Evolutionary conservation across 192 early-diverging fungal genomes (phyloP).

Genomic region (Gigaspora rosea): DNA sequence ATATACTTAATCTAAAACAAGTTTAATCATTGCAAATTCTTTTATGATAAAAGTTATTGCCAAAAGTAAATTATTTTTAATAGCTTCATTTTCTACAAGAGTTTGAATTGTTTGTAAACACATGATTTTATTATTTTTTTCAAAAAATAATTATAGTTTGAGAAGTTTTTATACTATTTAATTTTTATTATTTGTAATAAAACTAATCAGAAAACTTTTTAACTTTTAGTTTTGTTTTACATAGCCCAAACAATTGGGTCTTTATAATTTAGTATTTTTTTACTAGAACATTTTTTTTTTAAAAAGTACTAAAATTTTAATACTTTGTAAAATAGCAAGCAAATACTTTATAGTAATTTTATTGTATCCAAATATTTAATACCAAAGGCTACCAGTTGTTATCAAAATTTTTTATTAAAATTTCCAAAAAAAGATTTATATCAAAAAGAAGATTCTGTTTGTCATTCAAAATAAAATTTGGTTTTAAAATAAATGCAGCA

Average conservation of each 20-base stretch:
- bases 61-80: not conserved
- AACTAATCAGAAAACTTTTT: not conserved
- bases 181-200: not conserved
- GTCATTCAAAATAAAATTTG: too few relatives aligned
- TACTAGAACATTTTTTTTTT: not conserved
- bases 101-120: not conserved
- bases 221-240: not conserved
- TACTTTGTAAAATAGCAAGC: too few relatives aligned
- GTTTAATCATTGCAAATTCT: not conserved
- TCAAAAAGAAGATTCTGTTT: too few relatives aligned
- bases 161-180: conserved; percentile 15
- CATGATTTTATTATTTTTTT: not conserved
- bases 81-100: not conserved
- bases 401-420: not conserved
- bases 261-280: not conserved
- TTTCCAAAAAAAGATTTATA: not conserved
- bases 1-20: not conserved
- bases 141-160: not conserved
- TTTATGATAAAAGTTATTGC: not conserved
- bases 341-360: not conserved
- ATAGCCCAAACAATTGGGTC: not conserved
- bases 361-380: not conserved
- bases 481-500: too few relatives aligned
- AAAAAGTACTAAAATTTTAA: not conserved
- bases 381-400: not conserved